Evolutionary conservation across 2,329 filamentous ascomycete species (phyloP), one percentile per base, ranked within the genome.

Genomic region (Pseudogymnoascus sp.): DNA sequence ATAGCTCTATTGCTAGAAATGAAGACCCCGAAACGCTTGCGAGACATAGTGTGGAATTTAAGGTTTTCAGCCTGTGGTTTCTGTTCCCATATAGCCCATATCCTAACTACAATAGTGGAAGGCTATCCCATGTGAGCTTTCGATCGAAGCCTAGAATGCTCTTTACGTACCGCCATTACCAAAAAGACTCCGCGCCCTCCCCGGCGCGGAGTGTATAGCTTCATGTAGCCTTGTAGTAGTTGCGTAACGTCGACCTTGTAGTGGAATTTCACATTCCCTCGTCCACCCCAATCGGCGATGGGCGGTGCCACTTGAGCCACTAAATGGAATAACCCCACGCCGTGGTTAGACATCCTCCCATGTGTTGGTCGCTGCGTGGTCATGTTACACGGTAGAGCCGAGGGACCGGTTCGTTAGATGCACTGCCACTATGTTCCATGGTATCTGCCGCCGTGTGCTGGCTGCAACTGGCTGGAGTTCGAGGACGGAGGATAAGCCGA

Each of bases 321-420:
- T 18, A 18, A 20, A 15, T 20, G 47, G 28, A 53, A 53, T 8
- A 53, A 53, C 28, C 47, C 47, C 47, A 53, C 47, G 47, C 28
- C 28, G 28, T 53, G 28, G 47, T 53, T 20, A 7, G 28, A 53
- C 43, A 28, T 33, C 6, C 47, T 33, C 11, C 28, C n/a, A 35
- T 53, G 47, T 53, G 47, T 53, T 53, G 47, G 47, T 33, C 12
- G 47, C 6, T 53, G 28, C 47, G 47, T 53, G 47, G 47, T 53
- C 47, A 53, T 33, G 47, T 53, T 33, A 20, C 47, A 53, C 28
- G 33, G 4, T 53, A 53, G 47, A 53, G 47, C 47, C 47, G 47
- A 53, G 47, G 2, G 47, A 30, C 47, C 47, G 47, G 47, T 33
- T 53, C 47, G 25, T 14, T 14, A 2, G 5, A 14, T 53, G 47